Evolutionary conservation across 2,329 filamentous ascomycete genomes (phyloP).

Genomic region (Tolypocladium nubicola): DNA sequence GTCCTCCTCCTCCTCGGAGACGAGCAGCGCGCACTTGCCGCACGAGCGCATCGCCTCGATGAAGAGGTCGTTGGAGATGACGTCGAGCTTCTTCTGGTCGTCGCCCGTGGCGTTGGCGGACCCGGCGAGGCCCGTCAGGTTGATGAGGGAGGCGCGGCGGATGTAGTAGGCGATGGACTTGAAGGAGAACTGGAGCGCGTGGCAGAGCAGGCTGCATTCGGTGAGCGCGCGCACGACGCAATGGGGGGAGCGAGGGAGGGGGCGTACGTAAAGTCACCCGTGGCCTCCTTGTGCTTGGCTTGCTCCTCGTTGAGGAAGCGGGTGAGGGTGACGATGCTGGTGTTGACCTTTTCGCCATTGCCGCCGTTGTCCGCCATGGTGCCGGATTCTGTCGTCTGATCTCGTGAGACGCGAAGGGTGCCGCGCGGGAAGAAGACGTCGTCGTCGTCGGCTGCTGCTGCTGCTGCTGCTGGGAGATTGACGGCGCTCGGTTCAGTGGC

Average conservation of each 20-base stretch:
- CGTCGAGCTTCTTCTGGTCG: conserved; percentile 99
- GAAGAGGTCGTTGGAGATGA: conserved; percentile 97
- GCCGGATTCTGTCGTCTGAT: conserved; percentile 5
- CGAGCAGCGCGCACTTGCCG: conserved; percentile 78
- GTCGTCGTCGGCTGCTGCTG: neutral
- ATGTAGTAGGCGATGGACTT: conserved; percentile 99
- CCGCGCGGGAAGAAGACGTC: neutral
- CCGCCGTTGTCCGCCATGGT: conserved; percentile 28
- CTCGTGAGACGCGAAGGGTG: neutral
- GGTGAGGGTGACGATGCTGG: conserved; percentile 89
- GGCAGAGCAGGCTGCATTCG: conserved; percentile 71
- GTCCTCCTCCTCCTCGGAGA: conserved; percentile 97
- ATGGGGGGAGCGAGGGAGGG: neutral
- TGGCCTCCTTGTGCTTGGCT: conserved; percentile 83
- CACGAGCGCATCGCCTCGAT: conserved; percentile 90
- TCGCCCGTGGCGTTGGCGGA: conserved; percentile 93
- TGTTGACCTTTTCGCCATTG: conserved; percentile 73
- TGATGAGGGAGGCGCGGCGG: conserved; percentile 86
- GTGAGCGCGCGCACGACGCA: neutral
- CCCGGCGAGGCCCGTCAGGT: conserved; percentile 88
- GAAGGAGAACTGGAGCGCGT: conserved; percentile 98
- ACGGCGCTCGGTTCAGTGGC: neutral
- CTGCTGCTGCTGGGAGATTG: neutral
- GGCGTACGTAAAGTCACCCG: conserved; percentile 92
- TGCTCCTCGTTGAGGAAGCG: conserved; percentile 96